Base-by-base conservation (phyloP, 495 filamentous ascomycete genomes). In the Tuber microsphaerosporum region DNA sequence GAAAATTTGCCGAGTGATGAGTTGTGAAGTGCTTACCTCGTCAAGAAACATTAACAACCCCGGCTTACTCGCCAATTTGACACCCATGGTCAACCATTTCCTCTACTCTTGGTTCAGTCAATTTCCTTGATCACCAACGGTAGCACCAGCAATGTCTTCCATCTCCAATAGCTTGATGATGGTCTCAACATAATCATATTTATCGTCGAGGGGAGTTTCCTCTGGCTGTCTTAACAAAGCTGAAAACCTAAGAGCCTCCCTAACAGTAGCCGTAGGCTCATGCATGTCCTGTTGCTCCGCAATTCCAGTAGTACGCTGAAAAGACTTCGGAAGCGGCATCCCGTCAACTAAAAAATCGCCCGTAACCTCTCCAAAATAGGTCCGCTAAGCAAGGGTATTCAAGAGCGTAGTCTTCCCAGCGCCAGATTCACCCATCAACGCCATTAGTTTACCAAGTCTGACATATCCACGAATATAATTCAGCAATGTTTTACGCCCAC, bases 31-130 rank as follows among this genome's bases (percentile, higher is more conserved):
- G 26, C 73, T 79, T 44, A 71, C 77, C 78, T 94, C 91, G 80
- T 94, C 92, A 44, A 94, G 84, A 82, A 94, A 94, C 75, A 94
- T 87, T 8, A 93, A 83, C 65, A 91, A 86, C 61, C 87, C 89
- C 16, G 87, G 91, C 82, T 91, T 92, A 0, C 87, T 86, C 0
- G 89, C 90, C 1, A 93, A 83, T 79, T 93, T 91, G 16, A 92
- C 89, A 22, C 87, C 91, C 72, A 92, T 91, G 22, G 88, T 91
- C 45, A 92, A 84, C 41, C 88, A 86, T 81, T 92, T 91, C 5
- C 89, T 85, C 79, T 91, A 89, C 76, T 90, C 89, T 39, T 88
- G 85, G 34, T 86, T 87, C 41, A 91, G 79, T 19, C 89, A 89
- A 46, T 80, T 83, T 6, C 88, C 89, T 8, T 85, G 82, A 9